These are phyloP conservation scores for Apiospora marii DNA, from an alignment of 2,329 filamentous ascomycete genomes.

Conservation along the genomic window DNA sequence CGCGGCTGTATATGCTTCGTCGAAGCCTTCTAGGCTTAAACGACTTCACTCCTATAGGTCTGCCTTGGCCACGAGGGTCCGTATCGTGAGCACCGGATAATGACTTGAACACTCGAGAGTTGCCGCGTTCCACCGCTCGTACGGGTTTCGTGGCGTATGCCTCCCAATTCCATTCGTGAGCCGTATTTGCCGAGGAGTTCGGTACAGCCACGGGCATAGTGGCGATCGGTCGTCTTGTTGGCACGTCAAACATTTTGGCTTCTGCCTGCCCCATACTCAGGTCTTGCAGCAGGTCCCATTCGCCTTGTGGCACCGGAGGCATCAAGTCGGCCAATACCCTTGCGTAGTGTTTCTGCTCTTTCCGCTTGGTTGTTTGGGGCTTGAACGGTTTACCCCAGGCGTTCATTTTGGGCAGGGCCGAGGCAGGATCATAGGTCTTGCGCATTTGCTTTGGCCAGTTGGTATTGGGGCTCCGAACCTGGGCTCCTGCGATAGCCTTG, in stretches of 20 bases:
- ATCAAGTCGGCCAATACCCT: constrained; percentile 53
- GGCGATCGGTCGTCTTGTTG: constrained; percentile 46
- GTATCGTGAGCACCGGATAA: constrained; percentile 48
- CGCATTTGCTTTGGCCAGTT: constrained; percentile 39
- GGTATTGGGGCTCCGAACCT: constrained; percentile 45
- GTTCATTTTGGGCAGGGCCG: constrained; percentile 50
- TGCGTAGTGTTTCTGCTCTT: constrained; percentile 58
- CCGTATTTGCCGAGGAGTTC: neutral
- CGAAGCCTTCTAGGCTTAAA: constrained; percentile 53
- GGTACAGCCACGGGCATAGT: constrained; percentile 17
- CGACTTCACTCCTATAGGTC: constrained; percentile 42
- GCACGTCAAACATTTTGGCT: constrained; percentile 47
- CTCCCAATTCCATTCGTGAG: constrained; percentile 50
- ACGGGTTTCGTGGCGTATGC: constrained; percentile 49
- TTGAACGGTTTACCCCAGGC: constrained; percentile 58
- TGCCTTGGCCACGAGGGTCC: constrained; percentile 45
- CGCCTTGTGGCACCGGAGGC: constrained; percentile 60
- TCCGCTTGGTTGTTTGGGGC: constrained; percentile 49
- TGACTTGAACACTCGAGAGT: constrained; percentile 44
- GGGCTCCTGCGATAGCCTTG: constrained; percentile 49
- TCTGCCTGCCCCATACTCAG: constrained; percentile 53
- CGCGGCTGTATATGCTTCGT: constrained; percentile 51
- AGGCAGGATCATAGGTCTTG: constrained; percentile 45
- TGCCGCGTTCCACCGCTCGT: constrained; percentile 47
- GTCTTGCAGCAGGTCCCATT: constrained; percentile 63